Percentiles rank a stretch among this genome's conserved stretches.
phyloP scores from a whole-genome alignment of 805 yeast genomes.

The Suhomyces prunicola region DNA sequence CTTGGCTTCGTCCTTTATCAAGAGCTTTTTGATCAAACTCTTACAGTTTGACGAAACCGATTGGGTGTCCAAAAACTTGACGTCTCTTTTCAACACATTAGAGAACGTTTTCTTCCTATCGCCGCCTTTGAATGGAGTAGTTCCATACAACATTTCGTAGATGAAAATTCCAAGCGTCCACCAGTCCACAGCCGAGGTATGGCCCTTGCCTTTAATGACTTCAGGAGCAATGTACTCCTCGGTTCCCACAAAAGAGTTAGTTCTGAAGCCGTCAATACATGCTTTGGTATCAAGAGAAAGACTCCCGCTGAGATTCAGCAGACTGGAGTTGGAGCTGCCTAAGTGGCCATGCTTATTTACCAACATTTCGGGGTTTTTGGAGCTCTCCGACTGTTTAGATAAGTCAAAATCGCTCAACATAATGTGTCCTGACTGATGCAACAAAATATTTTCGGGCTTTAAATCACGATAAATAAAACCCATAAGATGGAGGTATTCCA shows the following conservation, averaged over 20 bases:
- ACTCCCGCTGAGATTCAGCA: conserved; percentile 31
- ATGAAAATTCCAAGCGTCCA: conserved; percentile 96
- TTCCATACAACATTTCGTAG: conserved; percentile 93
- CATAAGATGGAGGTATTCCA: conserved; percentile 93
- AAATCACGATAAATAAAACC: conserved; percentile 96
- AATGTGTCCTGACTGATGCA: conserved; percentile 97
- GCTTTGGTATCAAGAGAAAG: conserved; percentile 89
- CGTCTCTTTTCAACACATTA: conserved; percentile 80
- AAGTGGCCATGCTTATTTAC: conserved; percentile 21
- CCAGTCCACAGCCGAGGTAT: conserved; percentile 98
- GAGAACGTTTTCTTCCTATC: conserved; percentile 88
- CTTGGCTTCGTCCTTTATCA: conserved; percentile 85
- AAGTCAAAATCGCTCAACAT: conserved; percentile 97
- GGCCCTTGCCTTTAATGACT: conserved; percentile 95
- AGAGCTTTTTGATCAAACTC: conserved; percentile 70
- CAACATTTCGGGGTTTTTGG: conserved; percentile 72
- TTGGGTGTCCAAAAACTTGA: conserved; percentile 68
- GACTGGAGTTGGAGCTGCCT: conserved; percentile 18
- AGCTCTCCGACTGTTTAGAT: conserved; percentile 79
- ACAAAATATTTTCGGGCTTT: conserved; percentile 91
- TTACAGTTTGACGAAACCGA: conserved; percentile 73
- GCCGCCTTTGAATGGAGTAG: conserved; percentile 93
- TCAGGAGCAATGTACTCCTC: conserved; percentile 99
- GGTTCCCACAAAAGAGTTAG: conserved; percentile 98
- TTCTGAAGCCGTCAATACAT: conserved; percentile 92